Evolutionary conservation across 108 stramenopile genomes (phyloP).

Genomic region (Nannochloropsis oceanica): DNA sequence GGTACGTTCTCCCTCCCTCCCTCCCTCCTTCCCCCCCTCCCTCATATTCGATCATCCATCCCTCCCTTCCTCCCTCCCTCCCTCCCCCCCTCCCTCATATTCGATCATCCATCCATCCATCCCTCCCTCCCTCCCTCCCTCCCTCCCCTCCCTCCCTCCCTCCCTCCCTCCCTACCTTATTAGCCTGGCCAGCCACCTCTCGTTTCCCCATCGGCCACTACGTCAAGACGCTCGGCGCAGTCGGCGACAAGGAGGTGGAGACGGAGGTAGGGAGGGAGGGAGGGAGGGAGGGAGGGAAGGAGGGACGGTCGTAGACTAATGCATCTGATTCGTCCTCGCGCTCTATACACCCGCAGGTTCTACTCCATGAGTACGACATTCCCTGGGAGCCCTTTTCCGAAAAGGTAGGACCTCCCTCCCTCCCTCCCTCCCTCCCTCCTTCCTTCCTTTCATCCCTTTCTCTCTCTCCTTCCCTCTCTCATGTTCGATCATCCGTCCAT

Average conservation of each 20-base stretch:
- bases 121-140: constrained; percentile 64
- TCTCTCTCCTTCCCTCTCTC: constrained; percentile 54
- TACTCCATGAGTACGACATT: constrained; percentile 84
- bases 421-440: background rate
- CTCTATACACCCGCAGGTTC: constrained; percentile 68
- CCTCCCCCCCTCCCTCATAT: background rate
- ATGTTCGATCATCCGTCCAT: background rate
- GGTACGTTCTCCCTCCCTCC: too few species aligned
- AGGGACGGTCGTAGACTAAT: background rate
- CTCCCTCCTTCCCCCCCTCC: constrained; percentile 66
- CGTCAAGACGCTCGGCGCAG: constrained; percentile 62
- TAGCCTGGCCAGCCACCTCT: constrained; percentile 75
- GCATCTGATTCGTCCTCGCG: background rate
- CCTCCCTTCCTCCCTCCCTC: background rate
- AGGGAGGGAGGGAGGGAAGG: background rate
- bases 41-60: constrained; percentile 47
- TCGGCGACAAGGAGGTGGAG: constrained; percentile 84
- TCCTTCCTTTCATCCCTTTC: constrained; percentile 58
- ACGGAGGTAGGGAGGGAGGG: constrained; percentile 44
- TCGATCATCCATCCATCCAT: constrained; percentile 29
- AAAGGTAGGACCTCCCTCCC: constrained; percentile 1
- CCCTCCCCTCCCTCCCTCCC: too few species aligned
- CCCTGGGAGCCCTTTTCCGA: constrained; percentile 85
- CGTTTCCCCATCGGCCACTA: constrained; percentile 81
- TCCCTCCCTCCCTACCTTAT: too few species aligned